Evolutionary conservation across 148 eudicot genomes (phyloP).

Genomic region (Persicaria maculosa): DNA sequence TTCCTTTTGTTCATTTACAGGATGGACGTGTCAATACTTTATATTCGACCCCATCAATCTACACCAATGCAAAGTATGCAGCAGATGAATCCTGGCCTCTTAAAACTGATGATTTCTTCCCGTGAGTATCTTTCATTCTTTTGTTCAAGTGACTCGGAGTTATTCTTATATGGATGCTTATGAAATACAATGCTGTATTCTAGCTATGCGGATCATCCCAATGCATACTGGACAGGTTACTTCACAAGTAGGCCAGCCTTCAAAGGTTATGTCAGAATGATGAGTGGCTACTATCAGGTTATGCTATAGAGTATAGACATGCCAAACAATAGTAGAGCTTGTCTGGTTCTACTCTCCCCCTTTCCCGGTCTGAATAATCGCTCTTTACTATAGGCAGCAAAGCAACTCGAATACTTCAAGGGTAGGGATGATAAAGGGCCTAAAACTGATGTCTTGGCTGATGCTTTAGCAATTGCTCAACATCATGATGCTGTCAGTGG

Average conservation of each 20-base stretch:
- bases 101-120: slow-evolving; percentile 66
- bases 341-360: neutral
- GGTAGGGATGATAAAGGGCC: slow-evolving; percentile 53
- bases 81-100: slow-evolving; percentile 51
- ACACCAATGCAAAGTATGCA: slow-evolving; percentile 63
- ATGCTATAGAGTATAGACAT: slow-evolving; percentile 10
- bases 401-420: slow-evolving; percentile 55
- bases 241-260: slow-evolving; percentile 74
- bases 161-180: slow-evolving; percentile 14
- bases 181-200: slow-evolving; percentile 14
- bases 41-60: slow-evolving; percentile 74
- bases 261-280: slow-evolving; percentile 57
- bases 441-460: slow-evolving; percentile 45
- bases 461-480: slow-evolving; percentile 72
- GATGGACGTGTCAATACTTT: slow-evolving; percentile 82
- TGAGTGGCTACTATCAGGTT: slow-evolving; percentile 72
- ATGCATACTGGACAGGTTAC: slow-evolving; percentile 90
- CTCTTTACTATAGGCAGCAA: slow-evolving; percentile 45
- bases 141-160: neutral
- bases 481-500: slow-evolving; percentile 88
- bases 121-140: slow-evolving; percentile 37
- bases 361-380: neutral
- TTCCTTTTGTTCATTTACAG: slow-evolving; percentile 22
- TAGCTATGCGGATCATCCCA: slow-evolving; percentile 64
- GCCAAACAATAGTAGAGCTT: neutral